phyloP scores from a whole-genome alignment of 2,329 filamentous ascomycete genomes.

The Aspergillus aculeatus region DNA sequence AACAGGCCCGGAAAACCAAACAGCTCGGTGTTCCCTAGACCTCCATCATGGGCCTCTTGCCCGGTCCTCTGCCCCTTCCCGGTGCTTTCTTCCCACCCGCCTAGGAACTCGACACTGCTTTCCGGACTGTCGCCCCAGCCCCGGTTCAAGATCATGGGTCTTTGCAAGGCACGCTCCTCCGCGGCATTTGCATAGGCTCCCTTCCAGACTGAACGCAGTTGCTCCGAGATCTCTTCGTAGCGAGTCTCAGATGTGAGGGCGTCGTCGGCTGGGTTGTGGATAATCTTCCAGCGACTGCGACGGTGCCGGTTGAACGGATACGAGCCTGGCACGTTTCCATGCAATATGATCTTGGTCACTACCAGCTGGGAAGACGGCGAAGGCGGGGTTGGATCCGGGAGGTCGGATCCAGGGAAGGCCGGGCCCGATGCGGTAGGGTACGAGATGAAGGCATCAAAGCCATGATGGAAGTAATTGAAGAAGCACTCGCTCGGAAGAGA shows the following conservation, averaged over 20 bases:
- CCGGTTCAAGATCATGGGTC: slow-evolving; percentile 80
- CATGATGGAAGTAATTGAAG: slow-evolving; percentile 96
- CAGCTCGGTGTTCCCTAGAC: slow-evolving; percentile 73
- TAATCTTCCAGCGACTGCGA: slow-evolving; percentile 80
- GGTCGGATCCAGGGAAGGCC: slow-evolving; percentile 55
- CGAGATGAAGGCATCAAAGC: slow-evolving; percentile 91
- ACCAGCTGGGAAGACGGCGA: slow-evolving; percentile 63
- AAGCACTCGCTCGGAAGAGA: slow-evolving; percentile 63
- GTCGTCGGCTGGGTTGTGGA: slow-evolving; percentile 45
- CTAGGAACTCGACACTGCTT: slow-evolving; percentile 81
- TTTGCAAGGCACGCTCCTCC: slow-evolving; percentile 54
- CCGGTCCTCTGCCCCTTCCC: slow-evolving; percentile 45
- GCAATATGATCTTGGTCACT: slow-evolving; percentile 87
- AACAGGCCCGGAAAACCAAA: slow-evolving; percentile 92
- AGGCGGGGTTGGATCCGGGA: slow-evolving; percentile 30
- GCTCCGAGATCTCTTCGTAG: slow-evolving; percentile 70
- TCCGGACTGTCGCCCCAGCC: slow-evolving; percentile 91
- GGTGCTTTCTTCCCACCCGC: slow-evolving; percentile 77
- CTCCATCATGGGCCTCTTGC: slow-evolving; percentile 48
- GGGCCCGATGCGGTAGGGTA: slow-evolving; percentile 66
- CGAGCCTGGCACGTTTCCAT: slow-evolving; percentile 91
- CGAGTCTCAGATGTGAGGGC: slow-evolving; percentile 71
- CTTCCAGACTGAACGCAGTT: slow-evolving; percentile 69
- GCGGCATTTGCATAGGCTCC: slow-evolving; percentile 58
- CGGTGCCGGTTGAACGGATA: slow-evolving; percentile 96